A percentile compares a stretch with the other conserved stretches of the same genome.
phyloP scores from a whole-genome alignment of 2,329 filamentous ascomycete genomes.

The Arthroderma sp. region DNA sequence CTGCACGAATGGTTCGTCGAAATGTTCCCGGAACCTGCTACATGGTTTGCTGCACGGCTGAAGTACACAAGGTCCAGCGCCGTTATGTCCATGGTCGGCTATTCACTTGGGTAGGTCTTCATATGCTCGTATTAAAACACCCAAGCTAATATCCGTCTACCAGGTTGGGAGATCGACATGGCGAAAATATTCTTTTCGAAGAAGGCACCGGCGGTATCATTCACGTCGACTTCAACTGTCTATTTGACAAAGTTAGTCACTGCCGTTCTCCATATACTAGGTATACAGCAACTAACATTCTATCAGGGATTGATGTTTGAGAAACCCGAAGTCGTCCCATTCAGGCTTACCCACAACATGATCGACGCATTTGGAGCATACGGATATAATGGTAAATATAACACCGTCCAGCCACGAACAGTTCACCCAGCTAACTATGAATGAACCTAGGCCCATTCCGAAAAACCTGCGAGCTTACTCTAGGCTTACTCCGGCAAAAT shows the following conservation, averaged over 20 bases:
- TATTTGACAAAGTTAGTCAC: conserved; percentile 66
- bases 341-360: conserved; percentile 97
- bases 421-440: neutral
- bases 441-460: conserved; percentile 56
- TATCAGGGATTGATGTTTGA: conserved; percentile 67
- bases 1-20: conserved; percentile 93
- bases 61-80: conserved; percentile 87
- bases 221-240: conserved; percentile 98
- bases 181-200: conserved; percentile 91
- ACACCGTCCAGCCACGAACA: neutral
- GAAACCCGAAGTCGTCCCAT: conserved; percentile 88
- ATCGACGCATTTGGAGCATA: conserved; percentile 92
- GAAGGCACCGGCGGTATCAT: conserved; percentile 87
- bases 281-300: neutral
- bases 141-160: conserved; percentile 6
- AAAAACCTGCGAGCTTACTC: conserved; percentile 76
- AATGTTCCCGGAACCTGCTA: conserved; percentile 81
- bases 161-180: conserved; percentile 80
- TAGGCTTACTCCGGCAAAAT: conserved; percentile 72
- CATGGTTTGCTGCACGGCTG: conserved; percentile 81
- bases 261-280: neutral
- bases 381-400: conserved; percentile 57
- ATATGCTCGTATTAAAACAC: neutral
- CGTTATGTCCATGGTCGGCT: conserved; percentile 99
- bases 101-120: conserved; percentile 55